Base-by-base conservation (phyloP, 1,284 basidiomycete species). In the Ustilago vetiveriae region DNA sequence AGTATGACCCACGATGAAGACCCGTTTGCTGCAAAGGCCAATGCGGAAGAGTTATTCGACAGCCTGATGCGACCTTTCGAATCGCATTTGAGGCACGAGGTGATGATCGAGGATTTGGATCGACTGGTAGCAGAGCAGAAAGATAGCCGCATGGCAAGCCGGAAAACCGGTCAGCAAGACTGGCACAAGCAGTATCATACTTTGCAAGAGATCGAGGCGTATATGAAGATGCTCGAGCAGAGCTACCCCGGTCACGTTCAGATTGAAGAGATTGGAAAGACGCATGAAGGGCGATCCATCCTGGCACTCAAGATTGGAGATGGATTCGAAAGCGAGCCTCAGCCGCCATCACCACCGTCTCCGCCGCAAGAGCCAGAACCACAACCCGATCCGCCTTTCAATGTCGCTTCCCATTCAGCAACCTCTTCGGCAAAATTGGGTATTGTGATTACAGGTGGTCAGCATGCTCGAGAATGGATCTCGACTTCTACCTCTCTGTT, bases 401-500 rank as follows among this genome's bases (percentile, higher is more conserved):
- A 57, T n/a, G 7, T 36, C n/a, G 45, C 32, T 14, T 33, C n/a
- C n/a, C n/a, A n/a, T n/a, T n/a, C n/a, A n/a, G n/a, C n/a, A n/a
- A n/a, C n/a, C n/a, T n/a, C n/a, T n/a, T n/a, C n/a, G 2, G 16
- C 22, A 1, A 66, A 62, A 27, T 17, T 58, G 9, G 57, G 68
- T 11, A 58, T 71, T 37, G 50, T 71, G 13, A 66, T 71, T 23
- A 50, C 63, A 1, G 68, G 49, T 9, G 68, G 53, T 4, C 53
- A 56, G 30, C 68, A 71, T 36, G 68, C 68, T 0, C 42, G 68
- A 8, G 68, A 71, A 88, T 94, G 91, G 91, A 87, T 93, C 44
- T 89, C 90, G 0, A 88, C 90, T 0, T 86, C 91, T 0, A 86
- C 90, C 0, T 85, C 90, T 0, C 83, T 91, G 11, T 92, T 91